Base-by-base conservation (phyloP, 2,329 filamentous ascomycete species). In the Ophiostoma novo-ulmi region DNA sequence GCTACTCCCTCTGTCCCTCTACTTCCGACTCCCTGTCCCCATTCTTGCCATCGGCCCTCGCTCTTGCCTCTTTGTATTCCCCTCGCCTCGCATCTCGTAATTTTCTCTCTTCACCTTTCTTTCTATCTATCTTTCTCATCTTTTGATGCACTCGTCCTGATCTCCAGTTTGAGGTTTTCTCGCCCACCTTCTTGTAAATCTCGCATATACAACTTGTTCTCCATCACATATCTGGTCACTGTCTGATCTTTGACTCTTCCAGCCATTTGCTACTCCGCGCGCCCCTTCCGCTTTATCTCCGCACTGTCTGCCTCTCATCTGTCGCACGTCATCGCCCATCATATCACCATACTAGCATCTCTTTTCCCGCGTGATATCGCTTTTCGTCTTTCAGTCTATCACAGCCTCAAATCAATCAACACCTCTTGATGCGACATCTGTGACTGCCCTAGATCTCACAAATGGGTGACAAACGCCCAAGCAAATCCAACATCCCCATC, bases 391-490 rank as follows among this genome's bases (percentile, higher is more conserved):
- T 11, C 2, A 5, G 17, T 35, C 58, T 35, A 14, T 63, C 26
- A 14, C 26, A 31, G 2, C 31, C 17, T 39, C 61, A 5, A 14
- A n/a, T 38, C 61, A 13, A n/a, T 48, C 35, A n/a, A 20, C 61
- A 38, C 11, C 26, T 7, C 22, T 63, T 17, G 11, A 63, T 63
- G 58, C 58, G 11, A 31, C 14, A 11, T 35, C 26, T 26, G 26
- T 63, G 20, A 14, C 58, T 35, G 22, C 6, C 20, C 11, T 39
- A 10, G 20, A 17, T 22, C n/a, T 13, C 36, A 64, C 61, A 39
- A 39, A 65, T 65, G 63, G 63, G 63, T 20, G 63, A 65, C 36
- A 26, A 20, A 65, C 63, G 63, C 63, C 63, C 63, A 39, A 65
- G 5, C 63, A 65, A 39, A 38, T n/a, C 63, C 36, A 39, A 5